phyloP scores from a whole-genome alignment of 192 early-diverging fungal genomes.

The Martensiomyces pterosporus region DNA sequence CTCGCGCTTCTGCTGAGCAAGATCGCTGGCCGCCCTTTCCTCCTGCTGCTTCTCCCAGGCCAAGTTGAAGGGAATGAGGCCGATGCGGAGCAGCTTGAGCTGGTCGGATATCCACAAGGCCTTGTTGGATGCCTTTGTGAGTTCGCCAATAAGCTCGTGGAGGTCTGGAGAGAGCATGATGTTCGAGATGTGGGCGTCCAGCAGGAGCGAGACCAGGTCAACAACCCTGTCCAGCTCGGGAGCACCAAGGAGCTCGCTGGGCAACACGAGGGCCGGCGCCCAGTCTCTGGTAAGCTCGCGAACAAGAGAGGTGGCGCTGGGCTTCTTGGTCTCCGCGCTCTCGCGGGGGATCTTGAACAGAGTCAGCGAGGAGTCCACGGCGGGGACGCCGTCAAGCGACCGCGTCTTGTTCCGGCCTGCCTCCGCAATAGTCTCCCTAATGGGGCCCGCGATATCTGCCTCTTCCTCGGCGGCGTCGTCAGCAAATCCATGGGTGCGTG shows the following conservation, averaged over 20 bases:
- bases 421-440: slow-evolving; percentile 6
- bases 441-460: background rate
- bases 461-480: slow-evolving; percentile 3
- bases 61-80: slow-evolving; percentile 40
- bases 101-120: slow-evolving; percentile 47
- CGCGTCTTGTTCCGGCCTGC: slow-evolving; percentile 5
- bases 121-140: slow-evolving; percentile 24
- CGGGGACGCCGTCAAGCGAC: slow-evolving; percentile 17
- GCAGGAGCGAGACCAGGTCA: slow-evolving; percentile 30
- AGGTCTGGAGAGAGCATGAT: slow-evolving; percentile 36
- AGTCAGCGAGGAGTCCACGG: slow-evolving; percentile 33
- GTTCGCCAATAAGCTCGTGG: slow-evolving; percentile 29
- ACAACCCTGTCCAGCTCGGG: slow-evolving; percentile 30
- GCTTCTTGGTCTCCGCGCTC: slow-evolving; percentile 7
- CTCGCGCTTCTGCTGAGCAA: slow-evolving; percentile 37
- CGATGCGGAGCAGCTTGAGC: slow-evolving; percentile 35
- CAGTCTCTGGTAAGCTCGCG: slow-evolving; percentile 36
- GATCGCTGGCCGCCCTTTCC: slow-evolving; percentile 27
- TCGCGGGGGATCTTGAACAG: slow-evolving; percentile 11
- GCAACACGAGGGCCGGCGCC: slow-evolving; percentile 37
- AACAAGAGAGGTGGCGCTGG: slow-evolving; percentile 2
- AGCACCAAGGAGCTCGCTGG: slow-evolving; percentile 15
- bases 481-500: background rate
- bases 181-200: slow-evolving; percentile 43
- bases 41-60: slow-evolving; percentile 40